A percentile compares a stretch with the other conserved stretches of the same genome.
Evolutionary conservation across 2,329 filamentous ascomycete genomes (phyloP).

Genomic region (Pseudomassariella vexata): DNA sequence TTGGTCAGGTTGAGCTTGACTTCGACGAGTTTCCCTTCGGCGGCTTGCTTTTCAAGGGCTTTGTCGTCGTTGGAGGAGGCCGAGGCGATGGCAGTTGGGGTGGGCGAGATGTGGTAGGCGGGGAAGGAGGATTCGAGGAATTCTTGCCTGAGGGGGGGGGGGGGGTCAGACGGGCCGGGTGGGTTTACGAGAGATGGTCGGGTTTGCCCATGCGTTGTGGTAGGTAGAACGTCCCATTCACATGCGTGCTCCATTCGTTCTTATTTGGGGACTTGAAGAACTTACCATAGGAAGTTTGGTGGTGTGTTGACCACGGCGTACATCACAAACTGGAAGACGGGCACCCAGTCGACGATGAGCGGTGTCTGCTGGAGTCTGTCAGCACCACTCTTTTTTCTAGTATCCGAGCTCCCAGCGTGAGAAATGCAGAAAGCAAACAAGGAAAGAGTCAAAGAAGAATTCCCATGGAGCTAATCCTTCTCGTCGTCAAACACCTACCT

Average conservation of each 20-base stretch:
- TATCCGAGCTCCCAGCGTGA: too few species aligned
- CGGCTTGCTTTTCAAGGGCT: slow-evolving; percentile 27
- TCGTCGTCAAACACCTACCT: too few species aligned
- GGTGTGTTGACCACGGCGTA: slow-evolving; percentile 70
- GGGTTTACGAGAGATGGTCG: not conserved
- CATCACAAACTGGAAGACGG: slow-evolving; percentile 70
- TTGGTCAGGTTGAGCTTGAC: slow-evolving; percentile 55
- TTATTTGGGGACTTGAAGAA: slow-evolving; percentile 5
- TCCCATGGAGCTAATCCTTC: too few species aligned
- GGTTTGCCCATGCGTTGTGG: not conserved
- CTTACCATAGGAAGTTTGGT: slow-evolving; percentile 76
- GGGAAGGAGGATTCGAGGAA: slow-evolving; percentile 73
- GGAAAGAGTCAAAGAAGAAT: not conserved
- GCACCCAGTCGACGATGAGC: slow-evolving; percentile 57
- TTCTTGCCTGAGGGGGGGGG: slow-evolving; percentile 69
- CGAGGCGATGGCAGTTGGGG: slow-evolving; percentile 30
- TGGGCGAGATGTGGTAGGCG: slow-evolving; percentile 46
- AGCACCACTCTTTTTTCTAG: too few species aligned
- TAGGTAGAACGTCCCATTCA: not conserved
- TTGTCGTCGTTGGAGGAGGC: slow-evolving; percentile 35
- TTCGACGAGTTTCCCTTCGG: slow-evolving; percentile 34
- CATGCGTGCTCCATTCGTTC: not conserved
- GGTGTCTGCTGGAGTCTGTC: slow-evolving; percentile 47
- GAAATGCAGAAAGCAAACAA: too few species aligned
- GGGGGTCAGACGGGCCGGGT: slow-evolving; percentile 12